Base-by-base conservation (phyloP, 116 monocot genomes). In the Zostera marina region DNA sequence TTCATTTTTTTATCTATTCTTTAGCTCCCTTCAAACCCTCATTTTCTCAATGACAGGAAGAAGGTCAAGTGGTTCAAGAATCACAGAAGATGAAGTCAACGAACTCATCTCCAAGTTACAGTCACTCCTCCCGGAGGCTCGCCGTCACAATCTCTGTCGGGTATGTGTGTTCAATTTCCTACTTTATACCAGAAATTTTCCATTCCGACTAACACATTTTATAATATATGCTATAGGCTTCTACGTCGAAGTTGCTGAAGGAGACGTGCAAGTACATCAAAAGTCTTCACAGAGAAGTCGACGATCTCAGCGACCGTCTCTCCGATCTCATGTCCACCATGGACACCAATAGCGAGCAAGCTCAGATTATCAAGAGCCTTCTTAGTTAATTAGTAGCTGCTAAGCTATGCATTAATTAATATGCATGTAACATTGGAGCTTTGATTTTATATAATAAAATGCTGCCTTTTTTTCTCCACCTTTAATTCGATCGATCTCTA, bases 71-170 rank as follows among this genome's bases (percentile, higher is more conserved):
- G 44, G 47, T 20, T 41, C 64, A 14, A 72, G 83, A 53, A 79
- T 76, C 68, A 58, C 60, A 5, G 83, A 87, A 15, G 84, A 79
- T 32, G 93, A 93, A 75, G 78, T 81, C 72, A 77, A 64, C 53
- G 93, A 93, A 68, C 84, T 93, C 77, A 64, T 93, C 69, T 74
- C 76, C 71, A 93, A 81, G 76, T 76, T 93, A 9, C 93, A 93
- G 55, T 79, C 87, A 9, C 73, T 93, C 16, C 73, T 93, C n/a
- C 93, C 93, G 17, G 88, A 88, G 62, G 23, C 79, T 41, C 76
- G 88, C 22, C 79, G 94, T 32, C 69, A 77, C 11, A 69, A 77
- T 71, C 47, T 63, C 47, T 60, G 61, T 66, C 60, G 79, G 73
- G 88, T 88, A 77, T n/a, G n/a, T 53, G 41, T 54, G 11, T 16